These are phyloP conservation scores for Sporopachydermia cereana DNA, from an alignment of 1,139 yeast genomes.

Conservation along the genomic window DNA sequence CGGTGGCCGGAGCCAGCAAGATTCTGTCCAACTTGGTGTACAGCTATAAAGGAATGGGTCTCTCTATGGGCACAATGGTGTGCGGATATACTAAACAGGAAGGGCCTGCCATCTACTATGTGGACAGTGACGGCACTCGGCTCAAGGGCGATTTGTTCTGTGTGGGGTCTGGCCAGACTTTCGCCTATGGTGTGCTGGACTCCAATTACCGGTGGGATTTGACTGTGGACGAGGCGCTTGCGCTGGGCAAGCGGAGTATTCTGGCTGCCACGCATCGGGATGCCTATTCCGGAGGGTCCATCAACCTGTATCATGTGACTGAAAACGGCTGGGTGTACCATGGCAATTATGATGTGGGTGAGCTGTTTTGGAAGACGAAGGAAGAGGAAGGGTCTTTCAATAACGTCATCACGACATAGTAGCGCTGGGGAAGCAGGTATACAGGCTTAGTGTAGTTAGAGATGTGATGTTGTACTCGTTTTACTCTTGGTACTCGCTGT, in stretches of 20 bases:
- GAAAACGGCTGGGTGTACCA: conserved; percentile 93
- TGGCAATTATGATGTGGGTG: conserved; percentile 90
- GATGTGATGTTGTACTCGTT: too few relatives aligned
- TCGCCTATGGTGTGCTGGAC: conserved; percentile 98
- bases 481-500: too few relatives aligned
- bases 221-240: conserved; percentile 84
- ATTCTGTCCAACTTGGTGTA: conserved; percentile 84
- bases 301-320: conserved; percentile 84
- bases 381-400: conserved; percentile 83
- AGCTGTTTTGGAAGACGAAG: conserved; percentile 85
- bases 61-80: conserved; percentile 98
- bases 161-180: conserved; percentile 98
- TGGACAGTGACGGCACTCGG: conserved; percentile 95
- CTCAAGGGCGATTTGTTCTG: conserved; percentile 90
- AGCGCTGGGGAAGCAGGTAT: not conserved
- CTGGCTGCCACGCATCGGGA: conserved; percentile 98
- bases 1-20: conserved; percentile 95
- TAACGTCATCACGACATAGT: conserved; percentile 43
- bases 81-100: conserved; percentile 95
- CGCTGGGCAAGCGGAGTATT: conserved; percentile 89
- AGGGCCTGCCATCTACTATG: conserved; percentile 92
- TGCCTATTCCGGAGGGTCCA: conserved; percentile 96
- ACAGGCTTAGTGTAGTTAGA: not conserved
- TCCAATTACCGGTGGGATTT: conserved; percentile 85
- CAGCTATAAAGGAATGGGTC: conserved; percentile 95